phyloP scores from a whole-genome alignment of 2,329 filamentous ascomycete species.

The Colletotrichum paranaense region DNA sequence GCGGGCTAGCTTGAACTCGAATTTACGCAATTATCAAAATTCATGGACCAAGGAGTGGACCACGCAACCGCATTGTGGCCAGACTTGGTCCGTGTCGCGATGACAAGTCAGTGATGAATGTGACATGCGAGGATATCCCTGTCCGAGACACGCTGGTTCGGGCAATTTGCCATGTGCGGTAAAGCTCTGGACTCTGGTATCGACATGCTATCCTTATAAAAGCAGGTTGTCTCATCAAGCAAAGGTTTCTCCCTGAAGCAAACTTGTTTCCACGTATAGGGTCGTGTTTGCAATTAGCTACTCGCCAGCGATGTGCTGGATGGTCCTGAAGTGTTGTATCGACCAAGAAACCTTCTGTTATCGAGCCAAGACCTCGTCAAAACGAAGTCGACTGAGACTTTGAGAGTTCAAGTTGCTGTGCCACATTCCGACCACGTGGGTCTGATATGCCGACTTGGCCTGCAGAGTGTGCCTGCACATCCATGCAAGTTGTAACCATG shows the following conservation, averaged over 20 bases:
- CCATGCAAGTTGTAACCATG: neutral
- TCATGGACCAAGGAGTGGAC: neutral
- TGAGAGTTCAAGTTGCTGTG: neutral
- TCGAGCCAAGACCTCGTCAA: neutral
- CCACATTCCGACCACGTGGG: slow-evolving; percentile 4
- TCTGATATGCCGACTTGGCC: slow-evolving; percentile 9
- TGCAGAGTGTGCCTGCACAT: neutral
- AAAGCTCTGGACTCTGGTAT: slow-evolving; percentile 3
- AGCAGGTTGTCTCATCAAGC: slow-evolving; percentile 1
- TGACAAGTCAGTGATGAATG: neutral
- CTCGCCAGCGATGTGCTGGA: no score
- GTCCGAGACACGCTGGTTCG: slow-evolving; percentile 13
- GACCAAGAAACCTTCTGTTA: neutral
- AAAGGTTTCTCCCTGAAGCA: neutral
- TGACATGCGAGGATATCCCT: slow-evolving; percentile 18
- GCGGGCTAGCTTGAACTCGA: neutral
- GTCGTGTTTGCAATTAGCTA: neutral
- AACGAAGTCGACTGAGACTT: neutral
- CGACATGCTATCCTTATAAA: slow-evolving; percentile 12
- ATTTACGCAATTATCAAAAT: neutral
- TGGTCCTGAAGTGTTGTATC: neutral
- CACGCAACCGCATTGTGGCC: neutral
- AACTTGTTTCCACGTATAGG: neutral
- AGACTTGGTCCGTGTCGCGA: slow-evolving; percentile 16
- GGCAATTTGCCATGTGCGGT: slow-evolving; percentile 12